Conservation (phyloP, 306 rosid genomes). For the Malus asiatica region DNA sequence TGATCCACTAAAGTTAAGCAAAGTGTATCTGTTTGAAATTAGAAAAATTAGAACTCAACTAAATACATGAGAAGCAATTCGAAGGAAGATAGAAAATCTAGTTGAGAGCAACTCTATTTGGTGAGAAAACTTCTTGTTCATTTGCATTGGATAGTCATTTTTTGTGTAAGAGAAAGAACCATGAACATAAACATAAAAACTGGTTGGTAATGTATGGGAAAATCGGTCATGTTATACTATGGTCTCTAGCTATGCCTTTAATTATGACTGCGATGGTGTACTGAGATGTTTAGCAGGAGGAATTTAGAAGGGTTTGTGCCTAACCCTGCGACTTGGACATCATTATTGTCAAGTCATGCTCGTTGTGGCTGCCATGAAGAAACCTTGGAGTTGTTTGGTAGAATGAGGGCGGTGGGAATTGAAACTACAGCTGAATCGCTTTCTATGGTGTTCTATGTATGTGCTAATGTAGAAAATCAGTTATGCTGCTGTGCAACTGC, state of each 20-base stretch:
- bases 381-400: conserved; percentile 44
- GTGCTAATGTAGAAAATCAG: conserved; percentile 30
- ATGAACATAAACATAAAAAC: too few relatives aligned
- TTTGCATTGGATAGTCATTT: too few relatives aligned
- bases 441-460: conserved; percentile 68
- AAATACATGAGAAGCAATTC: too few relatives aligned
- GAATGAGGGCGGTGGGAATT: conserved; percentile 40
- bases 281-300: conserved; percentile 49
- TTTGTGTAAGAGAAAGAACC: too few relatives aligned
- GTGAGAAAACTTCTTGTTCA: too few relatives aligned
- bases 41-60: too few relatives aligned
- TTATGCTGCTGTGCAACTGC: too few relatives aligned
- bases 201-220: too few relatives aligned
- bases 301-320: conserved; percentile 52
- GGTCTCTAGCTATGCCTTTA: conserved; percentile 62
- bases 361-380: conserved; percentile 49
- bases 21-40: too few relatives aligned
- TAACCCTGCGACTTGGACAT: conserved; percentile 74
- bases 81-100: too few relatives aligned
- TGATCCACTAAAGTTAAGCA: too few relatives aligned
- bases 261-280: conserved; percentile 57
- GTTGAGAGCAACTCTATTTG: too few relatives aligned
- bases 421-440: conserved; percentile 60
- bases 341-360: conserved; percentile 69
- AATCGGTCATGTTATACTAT: conserved; percentile 15